Base-by-base conservation (phyloP, 441 rosid genomes). In the Gossypium davidsonii region DNA sequence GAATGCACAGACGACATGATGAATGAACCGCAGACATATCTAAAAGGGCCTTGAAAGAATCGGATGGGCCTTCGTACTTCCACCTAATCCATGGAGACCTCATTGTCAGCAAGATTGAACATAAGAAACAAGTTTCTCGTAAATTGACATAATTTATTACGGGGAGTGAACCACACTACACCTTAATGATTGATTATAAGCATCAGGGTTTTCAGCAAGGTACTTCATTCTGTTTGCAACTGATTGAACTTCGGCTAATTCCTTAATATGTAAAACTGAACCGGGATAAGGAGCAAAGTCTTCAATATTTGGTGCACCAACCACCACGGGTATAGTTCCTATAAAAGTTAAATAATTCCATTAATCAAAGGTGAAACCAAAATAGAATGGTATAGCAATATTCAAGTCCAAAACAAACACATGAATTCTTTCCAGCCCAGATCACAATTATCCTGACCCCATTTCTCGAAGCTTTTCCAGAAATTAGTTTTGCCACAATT, bases 1-100 rank as follows among this genome's bases (percentile, higher is more conserved):
- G 90, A 79, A 92, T 86, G 83, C 97, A 94, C 76, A 92, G 92
- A 15, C 97, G 97, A 59, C 98, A 94, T 15, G 98, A 89, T 56
- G 97, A 94, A 58, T 92, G 97, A 65, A 92, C 97, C 2, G 90
- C 92, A 46, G 97, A 89, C 98, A 92, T 94, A 80, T 94, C 97
- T 77, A 94, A 83, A 20, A 94, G 91, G 74, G 97, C 97, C 85
- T 90, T 92, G 83, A 92, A 94, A 72, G 91, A 85, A 78, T 91
- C 93, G 10, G 91, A 87, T 48, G 96, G 96, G 9, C 98, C 96
- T 72, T 92, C 88, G 1, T 87, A 84, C 77, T 94, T 94, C 98
- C 98, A 94, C 85, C 96, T 92, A 73, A 80, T 52, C 12, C 76
- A 76, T 61, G 65, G 52, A 52, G 42, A 78, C 44, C 52, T 49